A percentile compares a stretch with the other conserved stretches of the same genome.
Conservation (phyloP, 202 grass and related monocot species). For the Carex sylvatica region DNA sequence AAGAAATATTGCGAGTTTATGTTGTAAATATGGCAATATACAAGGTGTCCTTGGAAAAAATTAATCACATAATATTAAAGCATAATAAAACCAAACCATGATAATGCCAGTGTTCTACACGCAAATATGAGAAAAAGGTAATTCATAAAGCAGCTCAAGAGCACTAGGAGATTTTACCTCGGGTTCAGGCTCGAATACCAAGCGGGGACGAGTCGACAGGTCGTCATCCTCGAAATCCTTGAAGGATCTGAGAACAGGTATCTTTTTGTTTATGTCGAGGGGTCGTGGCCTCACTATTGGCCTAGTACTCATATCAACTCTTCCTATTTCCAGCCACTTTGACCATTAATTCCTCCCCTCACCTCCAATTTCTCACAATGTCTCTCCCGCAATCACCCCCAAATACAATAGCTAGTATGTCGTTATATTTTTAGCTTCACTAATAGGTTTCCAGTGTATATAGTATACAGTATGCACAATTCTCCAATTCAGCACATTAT, state of each 20-base stretch:
- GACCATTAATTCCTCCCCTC: neutral
- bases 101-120: neutral
- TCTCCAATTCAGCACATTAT: constrained; percentile 2
- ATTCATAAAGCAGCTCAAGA: neutral
- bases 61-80: neutral
- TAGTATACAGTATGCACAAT: neutral
- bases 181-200: constrained; percentile 46
- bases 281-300: constrained; percentile 92
- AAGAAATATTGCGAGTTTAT: neutral
- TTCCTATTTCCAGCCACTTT: neutral
- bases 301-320: constrained; percentile 39
- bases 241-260: constrained; percentile 80
- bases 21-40: constrained; percentile 7
- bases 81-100: constrained; percentile 7
- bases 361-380: neutral
- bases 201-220: constrained; percentile 22
- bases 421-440: neutral
- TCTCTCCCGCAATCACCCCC: neutral
- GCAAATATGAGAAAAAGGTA: constrained; percentile 11
- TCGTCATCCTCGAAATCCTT: constrained; percentile 97
- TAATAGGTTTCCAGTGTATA: constrained; percentile 4
- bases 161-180: constrained; percentile 52
- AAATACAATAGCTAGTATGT: neutral
- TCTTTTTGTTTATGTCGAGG: constrained; percentile 97
- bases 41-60: neutral